phyloP scores from a whole-genome alignment of 176 grass and related monocot species.

The bread wheat (Triticum aestivum) region IWGSC_CS_RefSeq_v2.1 NC_057808.1:2681677-2682176 shows the following conservation, averaged over 20 bases:
- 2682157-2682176: slow-evolving; percentile 60
- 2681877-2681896: slow-evolving; percentile 85
- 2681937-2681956: slow-evolving; percentile 87
- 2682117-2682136: slow-evolving; percentile 72
- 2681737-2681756: slow-evolving; percentile 42
- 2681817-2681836: slow-evolving; percentile 59
- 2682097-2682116: slow-evolving; percentile 43
- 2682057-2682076: background rate
- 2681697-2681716: slow-evolving; percentile 77
- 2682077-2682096: background rate
- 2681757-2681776: background rate
- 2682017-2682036: slow-evolving; percentile 1
- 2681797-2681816: background rate
- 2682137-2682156: slow-evolving; percentile 71
- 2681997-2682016: slow-evolving; percentile 24
- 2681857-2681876: slow-evolving; percentile 79
- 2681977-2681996: slow-evolving; percentile 54
- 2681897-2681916: slow-evolving; percentile 84
- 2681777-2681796: background rate
- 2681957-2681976: slow-evolving; percentile 86
- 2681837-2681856: slow-evolving; percentile 51
- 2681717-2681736: slow-evolving; percentile 74
- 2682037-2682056: background rate
- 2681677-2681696: slow-evolving; percentile 93
- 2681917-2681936: slow-evolving; percentile 68